phyloP scores from a whole-genome alignment of 805 yeast species.

The Barnettozyma salicaria region DNA sequence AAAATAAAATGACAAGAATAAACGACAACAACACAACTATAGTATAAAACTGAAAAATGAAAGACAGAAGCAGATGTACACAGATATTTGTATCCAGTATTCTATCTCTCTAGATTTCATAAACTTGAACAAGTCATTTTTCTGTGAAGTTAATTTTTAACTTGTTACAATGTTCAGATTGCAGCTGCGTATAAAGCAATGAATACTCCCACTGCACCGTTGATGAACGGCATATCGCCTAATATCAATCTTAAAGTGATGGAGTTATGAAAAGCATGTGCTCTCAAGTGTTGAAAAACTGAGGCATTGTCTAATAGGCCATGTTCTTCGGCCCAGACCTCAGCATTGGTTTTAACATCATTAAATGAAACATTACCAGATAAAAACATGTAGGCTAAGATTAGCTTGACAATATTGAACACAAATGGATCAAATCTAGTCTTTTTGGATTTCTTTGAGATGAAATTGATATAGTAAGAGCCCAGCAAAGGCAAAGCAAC shows the following conservation, averaged over 20 bases:
- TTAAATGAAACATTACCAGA: constrained; percentile 24
- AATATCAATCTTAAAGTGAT: constrained; percentile 26
- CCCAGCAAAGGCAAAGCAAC: constrained; percentile 22
- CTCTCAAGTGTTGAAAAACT: constrained; percentile 13
- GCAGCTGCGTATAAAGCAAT: constrained; percentile 34
- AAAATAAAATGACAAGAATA: too few species aligned
- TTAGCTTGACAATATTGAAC: constrained; percentile 42
- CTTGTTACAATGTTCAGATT: constrained; percentile 5
- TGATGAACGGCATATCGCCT: constrained; percentile 30
- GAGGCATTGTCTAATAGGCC: constrained; percentile 19
- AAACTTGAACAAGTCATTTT: too few species aligned
- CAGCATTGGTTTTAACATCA: constrained; percentile 25
- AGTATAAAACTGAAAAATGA: too few species aligned
- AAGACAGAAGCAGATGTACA: too few species aligned
- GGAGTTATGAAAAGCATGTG: constrained; percentile 23
- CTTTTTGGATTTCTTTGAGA: constrained; percentile 27
- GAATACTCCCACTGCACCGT: constrained; percentile 25
- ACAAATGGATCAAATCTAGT: constrained; percentile 48
- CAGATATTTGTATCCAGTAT: too few species aligned
- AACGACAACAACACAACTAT: too few species aligned
- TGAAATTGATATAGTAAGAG: constrained; percentile 28
- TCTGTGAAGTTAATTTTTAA: constrained; percentile 1
- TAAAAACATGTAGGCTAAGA: constrained; percentile 35
- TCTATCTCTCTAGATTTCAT: too few species aligned
- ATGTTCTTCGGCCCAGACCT: constrained; percentile 26